phyloP scores from a whole-genome alignment of 2,329 filamentous ascomycete genomes.

The Alternaria consortialis region DNA sequence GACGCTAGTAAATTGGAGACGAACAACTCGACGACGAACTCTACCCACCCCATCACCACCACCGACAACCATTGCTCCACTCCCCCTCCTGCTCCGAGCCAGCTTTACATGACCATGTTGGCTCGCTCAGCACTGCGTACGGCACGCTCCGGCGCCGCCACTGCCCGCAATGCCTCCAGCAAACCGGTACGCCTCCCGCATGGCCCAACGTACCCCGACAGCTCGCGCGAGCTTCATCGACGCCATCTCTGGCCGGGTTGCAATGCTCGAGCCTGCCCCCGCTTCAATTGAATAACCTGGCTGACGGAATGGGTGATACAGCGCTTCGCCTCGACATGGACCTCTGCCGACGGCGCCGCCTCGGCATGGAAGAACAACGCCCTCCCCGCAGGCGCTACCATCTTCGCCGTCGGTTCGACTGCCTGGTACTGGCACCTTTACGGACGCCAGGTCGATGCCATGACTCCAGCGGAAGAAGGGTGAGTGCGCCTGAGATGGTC shows the following conservation, averaged over 20 bases:
- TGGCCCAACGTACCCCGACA: conserved; percentile 33
- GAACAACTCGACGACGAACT: too few relatives aligned
- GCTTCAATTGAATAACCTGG: conserved; percentile 40
- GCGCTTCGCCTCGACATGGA: conserved; percentile 74
- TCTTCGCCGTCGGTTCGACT: conserved; percentile 85
- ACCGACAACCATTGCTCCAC: conserved; percentile 48
- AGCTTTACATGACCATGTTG: conserved; percentile 75
- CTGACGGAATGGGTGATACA: conserved; percentile 49
- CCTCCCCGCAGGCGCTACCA: conserved; percentile 85
- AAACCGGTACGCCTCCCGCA: conserved; percentile 56
- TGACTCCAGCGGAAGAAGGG: conserved; percentile 97
- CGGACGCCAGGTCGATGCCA: conserved; percentile 84
- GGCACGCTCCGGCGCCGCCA: conserved; percentile 83
- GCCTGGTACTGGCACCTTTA: conserved; percentile 99
- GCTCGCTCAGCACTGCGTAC: conserved; percentile 90
- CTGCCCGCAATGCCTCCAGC: conserved; percentile 71
- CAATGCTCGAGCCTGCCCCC: conserved; percentile 22
- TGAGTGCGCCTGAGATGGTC: conserved; percentile 65
- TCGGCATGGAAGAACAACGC: conserved; percentile 85
- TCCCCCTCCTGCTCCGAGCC: conserved; percentile 47
- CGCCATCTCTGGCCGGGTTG: conserved; percentile 28
- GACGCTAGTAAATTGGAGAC: too few relatives aligned
- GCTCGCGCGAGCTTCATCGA: conserved; percentile 40
- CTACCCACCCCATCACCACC: conserved; percentile 22
- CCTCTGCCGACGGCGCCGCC: conserved; percentile 73